phyloP scores from a whole-genome alignment of 345 rosid genomes.

The Nephelium lappaceum region DNA sequence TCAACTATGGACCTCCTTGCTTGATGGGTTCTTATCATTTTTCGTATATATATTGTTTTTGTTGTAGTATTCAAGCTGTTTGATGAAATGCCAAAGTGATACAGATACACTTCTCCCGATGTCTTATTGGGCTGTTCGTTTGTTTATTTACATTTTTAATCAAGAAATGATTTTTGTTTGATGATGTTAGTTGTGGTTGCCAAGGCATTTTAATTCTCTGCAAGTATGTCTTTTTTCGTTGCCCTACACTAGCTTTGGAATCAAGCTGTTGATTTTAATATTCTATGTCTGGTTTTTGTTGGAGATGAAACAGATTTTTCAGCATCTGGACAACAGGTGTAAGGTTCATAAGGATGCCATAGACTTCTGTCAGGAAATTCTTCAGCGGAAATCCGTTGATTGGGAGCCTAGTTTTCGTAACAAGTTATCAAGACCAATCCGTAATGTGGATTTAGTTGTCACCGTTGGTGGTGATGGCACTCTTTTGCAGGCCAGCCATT shows the following conservation, averaged over 20 bases:
- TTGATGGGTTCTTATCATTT: constrained; percentile 1
- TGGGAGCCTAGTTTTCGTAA: constrained; percentile 68
- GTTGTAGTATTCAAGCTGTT: constrained; percentile 33
- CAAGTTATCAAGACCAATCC: constrained; percentile 50
- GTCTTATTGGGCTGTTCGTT: not conserved
- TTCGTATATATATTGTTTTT: not conserved
- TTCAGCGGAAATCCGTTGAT: constrained; percentile 64
- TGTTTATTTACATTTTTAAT: not conserved
- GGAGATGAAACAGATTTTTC: constrained; percentile 41
- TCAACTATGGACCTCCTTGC: not conserved
- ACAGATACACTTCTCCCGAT: not conserved
- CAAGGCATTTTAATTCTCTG: not conserved
- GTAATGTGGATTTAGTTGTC: constrained; percentile 78
- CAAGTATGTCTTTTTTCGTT: no score
- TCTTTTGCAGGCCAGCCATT: constrained; percentile 92
- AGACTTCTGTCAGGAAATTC: constrained; percentile 62
- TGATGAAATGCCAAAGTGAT: constrained; percentile 35
- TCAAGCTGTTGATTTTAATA: not conserved
- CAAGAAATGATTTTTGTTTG: not conserved
- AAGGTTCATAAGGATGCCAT: constrained; percentile 73
- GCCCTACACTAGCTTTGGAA: not conserved
- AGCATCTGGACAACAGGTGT: constrained; percentile 69
- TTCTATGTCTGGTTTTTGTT: not conserved
- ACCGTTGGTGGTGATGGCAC: constrained; percentile 97
- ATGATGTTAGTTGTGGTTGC: not conserved